phyloP scores from a whole-genome alignment of 1,284 basidiomycete genomes.

The Singerocomus inundabilis region DNA sequence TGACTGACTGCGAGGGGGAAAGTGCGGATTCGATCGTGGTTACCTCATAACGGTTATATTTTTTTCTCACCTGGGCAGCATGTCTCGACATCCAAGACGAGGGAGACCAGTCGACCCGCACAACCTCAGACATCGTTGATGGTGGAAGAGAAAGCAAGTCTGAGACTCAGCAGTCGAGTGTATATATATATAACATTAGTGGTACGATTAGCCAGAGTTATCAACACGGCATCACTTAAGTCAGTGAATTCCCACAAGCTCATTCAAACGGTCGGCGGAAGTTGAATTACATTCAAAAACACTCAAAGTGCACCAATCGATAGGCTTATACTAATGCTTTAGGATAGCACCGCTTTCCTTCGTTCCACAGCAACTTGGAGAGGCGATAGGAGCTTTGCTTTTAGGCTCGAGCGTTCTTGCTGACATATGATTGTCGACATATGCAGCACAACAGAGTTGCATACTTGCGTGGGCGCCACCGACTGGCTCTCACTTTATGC shows the following conservation, averaged over 20 bases:
- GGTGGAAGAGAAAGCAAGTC: background rate
- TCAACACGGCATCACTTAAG: no score
- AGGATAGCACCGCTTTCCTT: background rate
- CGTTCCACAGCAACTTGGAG: background rate
- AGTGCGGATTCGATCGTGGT: background rate
- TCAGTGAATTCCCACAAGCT: no score
- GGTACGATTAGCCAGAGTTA: background rate
- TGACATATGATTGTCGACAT: background rate
- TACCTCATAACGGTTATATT: no score
- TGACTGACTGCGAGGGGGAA: conserved; percentile 30
- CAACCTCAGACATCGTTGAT: conserved; percentile 11
- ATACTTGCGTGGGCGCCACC: background rate
- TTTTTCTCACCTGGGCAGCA: conserved; percentile 45
- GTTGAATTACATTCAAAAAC: no score
- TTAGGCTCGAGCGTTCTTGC: background rate
- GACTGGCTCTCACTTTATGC: background rate
- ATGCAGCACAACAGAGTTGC: background rate
- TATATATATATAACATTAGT: background rate
- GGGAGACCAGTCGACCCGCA: conserved; percentile 42
- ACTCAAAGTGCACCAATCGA: background rate
- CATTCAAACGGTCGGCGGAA: no score
- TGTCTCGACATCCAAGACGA: conserved; percentile 53
- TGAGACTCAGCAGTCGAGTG: background rate
- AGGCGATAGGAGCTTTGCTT: background rate
- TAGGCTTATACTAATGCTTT: background rate